Base-by-base conservation (phyloP, 2,329 filamentous ascomycete species). In the Beauveria bassiana region DNA sequence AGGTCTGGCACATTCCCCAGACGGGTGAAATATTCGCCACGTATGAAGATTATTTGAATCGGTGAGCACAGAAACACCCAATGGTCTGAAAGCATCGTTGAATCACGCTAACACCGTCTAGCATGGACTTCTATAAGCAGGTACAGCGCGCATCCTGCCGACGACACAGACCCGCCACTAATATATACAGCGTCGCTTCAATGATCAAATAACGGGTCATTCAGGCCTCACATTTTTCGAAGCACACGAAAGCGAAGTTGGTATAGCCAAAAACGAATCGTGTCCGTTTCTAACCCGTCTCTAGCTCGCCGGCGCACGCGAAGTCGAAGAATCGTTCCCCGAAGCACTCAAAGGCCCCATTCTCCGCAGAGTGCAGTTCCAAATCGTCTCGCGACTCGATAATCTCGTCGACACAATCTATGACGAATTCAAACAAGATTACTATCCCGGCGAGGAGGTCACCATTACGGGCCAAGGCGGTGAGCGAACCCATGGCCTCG, bases 131-230 rank as follows among this genome's bases (percentile, higher is more conserved):
- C 72, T 96, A 96, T 73, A 92, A 89, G 68, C 91, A 96, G 84
- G 90, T 90, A 79, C 69, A 82, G 42, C 46, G 46, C 40, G 26
- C 53, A 63, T 71, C 68, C 42, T 43, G 20, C 34, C 10, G 18
- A 12, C 26, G 2, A 22, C 14, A 14, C 20, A 34, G 7, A n/a
- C 45, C n/a, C 18, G n/a, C 9, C 49, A 47, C 53, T 50, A 52
- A 59, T 58, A 63, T 68, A 55, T 54, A 49, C 68, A 93, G 87
- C 90, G 87, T 70, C 86, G 89, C 61, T 99, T 98, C 74, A 96
- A 96, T 64, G 96, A 96, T 75, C 90, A 96, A 72, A 96, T 98
- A 66, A 96, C 92, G 14, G 95, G 95, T 59, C 93, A 96, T 73
- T 96, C 92, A 34, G 89, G 89, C 59, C 80, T 97, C 66, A 93